Evolutionary conservation across 2,329 filamentous ascomycete genomes (phyloP).

Genomic region (Taxawa tesnikishii): DNA sequence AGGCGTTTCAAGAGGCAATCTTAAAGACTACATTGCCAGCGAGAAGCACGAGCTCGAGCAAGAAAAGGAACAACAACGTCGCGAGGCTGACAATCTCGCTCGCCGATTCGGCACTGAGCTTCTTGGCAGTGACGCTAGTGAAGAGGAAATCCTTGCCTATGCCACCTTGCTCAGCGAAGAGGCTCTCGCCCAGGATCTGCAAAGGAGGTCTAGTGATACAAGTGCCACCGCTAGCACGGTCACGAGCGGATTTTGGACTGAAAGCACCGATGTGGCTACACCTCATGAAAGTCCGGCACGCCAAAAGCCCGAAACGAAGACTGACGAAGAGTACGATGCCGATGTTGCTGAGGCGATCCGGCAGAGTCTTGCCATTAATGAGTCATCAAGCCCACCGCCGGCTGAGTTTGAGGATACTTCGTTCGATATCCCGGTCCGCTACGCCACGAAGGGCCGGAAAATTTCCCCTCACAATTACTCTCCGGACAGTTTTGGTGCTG

Average conservation of each 20-base stretch:
- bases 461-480: slow-evolving; percentile 11
- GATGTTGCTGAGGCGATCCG: slow-evolving; percentile 53
- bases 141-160: slow-evolving; percentile 52
- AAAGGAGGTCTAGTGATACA: slow-evolving; percentile 32
- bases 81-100: slow-evolving; percentile 58
- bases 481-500: slow-evolving; percentile 15
- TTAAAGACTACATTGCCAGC: slow-evolving; percentile 75
- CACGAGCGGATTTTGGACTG: slow-evolving; percentile 10
- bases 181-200: slow-evolving; percentile 36
- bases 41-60: slow-evolving; percentile 69
- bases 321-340: slow-evolving; percentile 39
- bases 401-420: slow-evolving; percentile 1
- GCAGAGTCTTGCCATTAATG: slow-evolving; percentile 25
- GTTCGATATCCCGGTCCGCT: slow-evolving; percentile 34
- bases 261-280: neutral
- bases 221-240: slow-evolving; percentile 21
- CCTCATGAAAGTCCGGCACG: slow-evolving; percentile 10
- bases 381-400: neutral
- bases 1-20: slow-evolving; percentile 52
- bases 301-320: slow-evolving; percentile 16
- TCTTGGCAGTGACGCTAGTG: slow-evolving; percentile 40
- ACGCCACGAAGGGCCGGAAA: slow-evolving; percentile 24
- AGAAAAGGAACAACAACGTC: slow-evolving; percentile 54
- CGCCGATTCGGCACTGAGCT: slow-evolving; percentile 77
- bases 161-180: slow-evolving; percentile 52